Percentiles rank a stretch among this genome's conserved stretches.
These are phyloP conservation scores for Penicillium sp. DNA, from an alignment of 2,329 filamentous ascomycete species.

Conservation along the genomic window DNA sequence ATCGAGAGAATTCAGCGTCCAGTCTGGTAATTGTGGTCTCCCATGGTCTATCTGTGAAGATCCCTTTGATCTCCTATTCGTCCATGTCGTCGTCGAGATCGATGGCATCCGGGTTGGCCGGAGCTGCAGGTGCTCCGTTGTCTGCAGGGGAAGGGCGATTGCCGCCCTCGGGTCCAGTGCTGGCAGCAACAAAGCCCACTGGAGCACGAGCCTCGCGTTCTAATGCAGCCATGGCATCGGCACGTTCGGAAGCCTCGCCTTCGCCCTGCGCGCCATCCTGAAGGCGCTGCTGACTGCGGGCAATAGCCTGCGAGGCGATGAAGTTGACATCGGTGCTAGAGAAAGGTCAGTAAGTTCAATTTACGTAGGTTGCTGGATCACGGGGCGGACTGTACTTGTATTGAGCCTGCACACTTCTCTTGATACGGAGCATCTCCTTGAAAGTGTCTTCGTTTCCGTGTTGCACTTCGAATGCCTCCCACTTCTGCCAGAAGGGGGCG, in stretches of 20 bases:
- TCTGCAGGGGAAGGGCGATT: conserved; percentile 51
- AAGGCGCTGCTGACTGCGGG: conserved; percentile 68
- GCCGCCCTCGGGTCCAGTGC: conserved; percentile 69
- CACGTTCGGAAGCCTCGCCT: conserved; percentile 53
- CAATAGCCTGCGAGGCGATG: conserved; percentile 92
- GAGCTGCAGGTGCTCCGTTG: conserved; percentile 41
- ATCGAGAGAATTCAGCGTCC: conserved; percentile 16
- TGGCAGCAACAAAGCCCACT: conserved; percentile 87
- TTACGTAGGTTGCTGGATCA: not conserved
- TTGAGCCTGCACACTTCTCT: conserved; percentile 93
- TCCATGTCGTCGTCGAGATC: conserved; percentile 69
- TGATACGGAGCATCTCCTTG: conserved; percentile 98
- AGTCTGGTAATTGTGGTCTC: conserved; percentile 5
- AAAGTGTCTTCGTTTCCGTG: conserved; percentile 99
- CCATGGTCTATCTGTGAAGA: not conserved
- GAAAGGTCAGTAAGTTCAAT: conserved; percentile 39
- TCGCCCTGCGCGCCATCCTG: conserved; percentile 43
- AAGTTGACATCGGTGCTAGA: conserved; percentile 90
- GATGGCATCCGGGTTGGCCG: conserved; percentile 82
- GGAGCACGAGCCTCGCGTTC: conserved; percentile 88
- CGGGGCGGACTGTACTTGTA: conserved; percentile 70
- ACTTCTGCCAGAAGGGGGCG: conserved; percentile 90
- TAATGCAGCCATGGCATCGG: conserved; percentile 85
- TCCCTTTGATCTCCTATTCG: conserved; percentile 29
- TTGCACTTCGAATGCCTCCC: conserved; percentile 96